Percentiles rank a stretch among this genome's conserved stretches.
These are phyloP conservation scores for Lyophyllum atratum DNA, from an alignment of 768 basidiomycete species.

Conservation along the genomic window DNA sequence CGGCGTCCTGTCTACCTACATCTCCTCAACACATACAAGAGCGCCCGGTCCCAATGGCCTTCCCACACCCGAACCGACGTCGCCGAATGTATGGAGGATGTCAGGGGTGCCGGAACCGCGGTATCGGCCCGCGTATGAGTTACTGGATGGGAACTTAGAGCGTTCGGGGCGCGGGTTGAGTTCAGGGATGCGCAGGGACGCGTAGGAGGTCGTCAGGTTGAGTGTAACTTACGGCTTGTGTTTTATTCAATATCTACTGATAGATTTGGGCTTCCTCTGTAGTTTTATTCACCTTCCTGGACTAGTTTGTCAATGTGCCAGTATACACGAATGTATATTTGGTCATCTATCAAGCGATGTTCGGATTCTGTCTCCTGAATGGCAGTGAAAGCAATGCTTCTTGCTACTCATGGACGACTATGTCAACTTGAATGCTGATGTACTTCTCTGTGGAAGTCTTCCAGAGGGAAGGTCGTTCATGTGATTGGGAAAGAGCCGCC, in stretches of 20 bases:
- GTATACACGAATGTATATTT: too few relatives aligned
- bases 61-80: not conserved
- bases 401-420: too few relatives aligned
- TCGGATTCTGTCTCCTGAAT: too few relatives aligned
- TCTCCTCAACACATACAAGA: conserved; percentile 30
- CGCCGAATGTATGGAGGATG: conserved; percentile 11
- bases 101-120: conserved; percentile 24
- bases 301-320: too few relatives aligned
- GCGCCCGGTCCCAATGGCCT: conserved; percentile 7
- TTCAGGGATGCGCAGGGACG: not conserved
- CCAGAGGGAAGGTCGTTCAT: too few relatives aligned
- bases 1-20: conserved; percentile 28
- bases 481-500: too few relatives aligned
- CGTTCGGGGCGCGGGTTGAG: conserved; percentile 59
- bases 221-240: not conserved
- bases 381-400: too few relatives aligned
- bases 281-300: not conserved
- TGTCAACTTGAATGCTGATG: too few relatives aligned
- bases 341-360: too few relatives aligned
- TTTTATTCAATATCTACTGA: not conserved
- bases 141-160: conserved; percentile 73
- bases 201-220: not conserved
- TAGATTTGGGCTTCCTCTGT: not conserved
- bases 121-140: conserved; percentile 82
- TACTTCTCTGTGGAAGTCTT: too few relatives aligned